phyloP scores from a whole-genome alignment of 2,329 filamentous ascomycete species.

The Cladophialophora bantiana region DNA sequence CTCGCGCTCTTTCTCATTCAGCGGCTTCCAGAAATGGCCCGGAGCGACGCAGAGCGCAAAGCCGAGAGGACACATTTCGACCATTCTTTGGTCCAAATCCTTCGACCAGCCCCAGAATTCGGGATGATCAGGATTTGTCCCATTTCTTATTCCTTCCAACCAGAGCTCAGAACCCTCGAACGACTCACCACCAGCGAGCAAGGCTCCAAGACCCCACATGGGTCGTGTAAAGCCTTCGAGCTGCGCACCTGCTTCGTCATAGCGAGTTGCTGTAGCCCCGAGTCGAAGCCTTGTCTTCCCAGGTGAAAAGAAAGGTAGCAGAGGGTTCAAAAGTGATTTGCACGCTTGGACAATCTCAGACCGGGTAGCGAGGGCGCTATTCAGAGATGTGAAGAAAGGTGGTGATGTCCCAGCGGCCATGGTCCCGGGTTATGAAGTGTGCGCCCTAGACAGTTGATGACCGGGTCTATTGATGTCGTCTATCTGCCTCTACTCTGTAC shows the following conservation, averaged over 20 bases:
- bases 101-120: slow-evolving; percentile 81
- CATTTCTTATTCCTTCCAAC: slow-evolving; percentile 73
- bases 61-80: slow-evolving; percentile 81
- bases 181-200: slow-evolving; percentile 71
- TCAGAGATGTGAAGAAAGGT: slow-evolving; percentile 25
- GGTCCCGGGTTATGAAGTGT: not conserved
- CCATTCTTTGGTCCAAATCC: slow-evolving; percentile 82
- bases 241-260: slow-evolving; percentile 78
- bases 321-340: slow-evolving; percentile 70
- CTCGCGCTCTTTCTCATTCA: slow-evolving; percentile 66
- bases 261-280: slow-evolving; percentile 75
- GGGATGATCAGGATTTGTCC: slow-evolving; percentile 71
- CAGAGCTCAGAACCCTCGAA: slow-evolving; percentile 71
- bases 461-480: not conserved
- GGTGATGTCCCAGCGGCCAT: slow-evolving; percentile 8
- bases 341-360: slow-evolving; percentile 64
- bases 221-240: slow-evolving; percentile 78
- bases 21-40: slow-evolving; percentile 68
- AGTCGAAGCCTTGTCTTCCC: slow-evolving; percentile 69
- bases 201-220: slow-evolving; percentile 74
- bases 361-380: slow-evolving; percentile 37
- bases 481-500: not conserved
- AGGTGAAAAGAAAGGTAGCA: slow-evolving; percentile 75
- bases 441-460: not conserved
- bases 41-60: slow-evolving; percentile 75